Base-by-base conservation (phyloP, 345 rosid genomes). In the Streptanthus diversifolius region DNA sequence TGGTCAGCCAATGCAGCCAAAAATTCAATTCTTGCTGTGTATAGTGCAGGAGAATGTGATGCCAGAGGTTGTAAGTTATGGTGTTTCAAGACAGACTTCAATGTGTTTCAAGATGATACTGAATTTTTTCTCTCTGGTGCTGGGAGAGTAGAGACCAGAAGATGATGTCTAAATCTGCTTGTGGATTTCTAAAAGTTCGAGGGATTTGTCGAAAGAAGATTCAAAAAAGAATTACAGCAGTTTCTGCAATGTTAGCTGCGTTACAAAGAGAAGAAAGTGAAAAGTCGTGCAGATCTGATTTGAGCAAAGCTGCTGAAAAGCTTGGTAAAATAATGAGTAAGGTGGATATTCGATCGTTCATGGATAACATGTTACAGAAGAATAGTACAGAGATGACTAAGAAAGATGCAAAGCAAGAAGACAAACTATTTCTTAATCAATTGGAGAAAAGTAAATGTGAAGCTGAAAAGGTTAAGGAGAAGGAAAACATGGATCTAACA, bases 61-160 rank as follows among this genome's bases (percentile, higher is more conserved):
- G n/a, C n/a, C n/a, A n/a, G n/a, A n/a, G n/a, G n/a, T n/a, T n/a
- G n/a, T n/a, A n/a, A n/a, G n/a, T n/a, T n/a, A n/a, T n/a, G n/a
- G n/a, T n/a, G n/a, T n/a, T n/a, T n/a, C n/a, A n/a, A n/a, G n/a
- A n/a, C n/a, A n/a, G n/a, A n/a, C n/a, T n/a, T n/a, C n/a, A n/a
- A n/a, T n/a, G n/a, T n/a, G n/a, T n/a, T n/a, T n/a, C n/a, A n/a
- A n/a, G n/a, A n/a, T n/a, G n/a, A n/a, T n/a, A n/a, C n/a, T n/a
- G n/a, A n/a, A n/a, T n/a, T n/a, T n/a, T n/a, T n/a, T n/a, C n/a
- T n/a, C n/a, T n/a, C n/a, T n/a, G n/a, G n/a, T n/a, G n/a, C n/a
- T n/a, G n/a, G n/a, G n/a, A n/a, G n/a, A n/a, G n/a, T n/a, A 86
- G 96, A 81, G 99, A 92, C 27, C 17, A 84, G 51, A 88, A 90